These are phyloP conservation scores for Alternaria sp. DNA, from an alignment of 2,329 filamentous ascomycete species.

Conservation along the genomic window DNA sequence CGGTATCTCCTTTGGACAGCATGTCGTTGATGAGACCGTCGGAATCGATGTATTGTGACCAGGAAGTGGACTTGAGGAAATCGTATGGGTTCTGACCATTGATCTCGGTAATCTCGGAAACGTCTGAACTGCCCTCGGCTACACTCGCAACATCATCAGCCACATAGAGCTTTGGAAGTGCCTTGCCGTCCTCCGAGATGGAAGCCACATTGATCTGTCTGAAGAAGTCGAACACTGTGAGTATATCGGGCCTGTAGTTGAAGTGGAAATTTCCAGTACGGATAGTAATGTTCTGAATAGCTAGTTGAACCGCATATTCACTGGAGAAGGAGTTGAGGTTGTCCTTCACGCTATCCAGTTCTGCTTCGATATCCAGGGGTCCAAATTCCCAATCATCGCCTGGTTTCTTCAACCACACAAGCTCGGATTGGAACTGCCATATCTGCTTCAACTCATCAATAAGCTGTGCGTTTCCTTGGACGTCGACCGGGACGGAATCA, in stretches of 20 bases:
- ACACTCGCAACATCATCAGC: conserved; percentile 28
- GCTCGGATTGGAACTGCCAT: conserved; percentile 48
- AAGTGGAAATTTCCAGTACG: conserved; percentile 39
- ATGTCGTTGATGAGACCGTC: conserved; percentile 35
- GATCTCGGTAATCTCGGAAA: conserved; percentile 40
- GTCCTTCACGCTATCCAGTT: conserved; percentile 44
- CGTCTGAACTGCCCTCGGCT: conserved; percentile 17
- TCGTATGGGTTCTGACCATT: conserved; percentile 36
- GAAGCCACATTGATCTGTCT: conserved; percentile 31
- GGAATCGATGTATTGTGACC: conserved; percentile 31
- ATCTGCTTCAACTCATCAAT: conserved; percentile 42
- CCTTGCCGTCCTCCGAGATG: conserved; percentile 44
- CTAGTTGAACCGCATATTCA: conserved; percentile 51
- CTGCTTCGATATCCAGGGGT: conserved; percentile 43
- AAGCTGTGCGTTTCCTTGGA: conserved; percentile 31
- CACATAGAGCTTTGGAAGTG: conserved; percentile 45
- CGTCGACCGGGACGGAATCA: conserved; percentile 43
- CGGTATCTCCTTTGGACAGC: conserved; percentile 35
- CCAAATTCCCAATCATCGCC: conserved; percentile 45
- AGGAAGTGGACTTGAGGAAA: conserved; percentile 30
- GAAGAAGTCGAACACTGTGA: conserved; percentile 32
- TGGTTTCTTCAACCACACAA: conserved; percentile 47
- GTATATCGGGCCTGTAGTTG: conserved; percentile 39
- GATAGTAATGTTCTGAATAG: conserved; percentile 36
- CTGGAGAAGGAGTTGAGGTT: conserved; percentile 40